Evolutionary conservation across 306 rosid genomes (phyloP).

Genomic region (Psophocarpus tetragonolobus): DNA sequence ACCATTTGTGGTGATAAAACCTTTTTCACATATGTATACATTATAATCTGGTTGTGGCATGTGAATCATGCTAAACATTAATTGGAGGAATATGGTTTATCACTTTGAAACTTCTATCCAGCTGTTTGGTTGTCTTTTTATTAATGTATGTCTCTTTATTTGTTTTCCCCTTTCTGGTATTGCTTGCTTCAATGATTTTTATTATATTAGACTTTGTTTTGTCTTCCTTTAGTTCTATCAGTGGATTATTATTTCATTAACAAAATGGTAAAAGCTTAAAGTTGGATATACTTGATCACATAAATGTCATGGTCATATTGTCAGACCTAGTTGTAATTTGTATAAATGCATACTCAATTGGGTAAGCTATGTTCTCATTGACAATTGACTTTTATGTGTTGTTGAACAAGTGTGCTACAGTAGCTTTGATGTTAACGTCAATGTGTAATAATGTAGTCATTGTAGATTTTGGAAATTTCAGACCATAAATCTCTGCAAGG

Average conservation of each 20-base stretch:
- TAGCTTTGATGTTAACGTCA: background rate
- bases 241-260: background rate
- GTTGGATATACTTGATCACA: background rate
- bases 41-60: conserved; percentile 3
- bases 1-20: conserved; percentile 1
- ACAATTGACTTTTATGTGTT: background rate
- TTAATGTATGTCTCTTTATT: conserved; percentile 1
- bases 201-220: background rate
- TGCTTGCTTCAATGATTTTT: conserved; percentile 16
- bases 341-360: conserved; percentile 1
- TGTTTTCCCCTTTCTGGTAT: conserved; percentile 1
- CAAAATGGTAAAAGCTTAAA: background rate
- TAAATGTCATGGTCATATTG: conserved; percentile 2
- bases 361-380: background rate
- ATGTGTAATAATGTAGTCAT: background rate
- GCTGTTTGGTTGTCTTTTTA: background rate
- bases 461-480: conserved; percentile 13
- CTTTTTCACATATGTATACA: background rate
- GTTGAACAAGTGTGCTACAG: background rate
- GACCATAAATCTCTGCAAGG: background rate
- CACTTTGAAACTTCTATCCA: conserved; percentile 12
- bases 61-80: background rate
- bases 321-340: background rate
- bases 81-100: background rate
- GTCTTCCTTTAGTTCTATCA: background rate